phyloP scores from a whole-genome alignment of 1,284 basidiomycete species.

The Heterobasidion irregulare region DNA sequence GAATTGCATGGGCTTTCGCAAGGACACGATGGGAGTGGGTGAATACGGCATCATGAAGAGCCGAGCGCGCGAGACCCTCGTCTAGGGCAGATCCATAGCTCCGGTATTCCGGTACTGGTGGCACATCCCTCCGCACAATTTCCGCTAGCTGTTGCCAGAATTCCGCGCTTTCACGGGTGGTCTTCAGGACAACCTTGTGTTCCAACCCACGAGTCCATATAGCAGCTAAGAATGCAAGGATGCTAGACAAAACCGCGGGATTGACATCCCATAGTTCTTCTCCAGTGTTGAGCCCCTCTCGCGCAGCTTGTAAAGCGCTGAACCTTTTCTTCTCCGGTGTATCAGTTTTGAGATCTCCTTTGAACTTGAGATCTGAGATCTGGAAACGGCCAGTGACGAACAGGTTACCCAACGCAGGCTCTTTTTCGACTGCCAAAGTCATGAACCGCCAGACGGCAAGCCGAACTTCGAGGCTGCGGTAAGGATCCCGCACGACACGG shows the following conservation, averaged over 20 bases:
- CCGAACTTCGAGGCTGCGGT: conserved; percentile 60
- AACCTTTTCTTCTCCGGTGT: conserved; percentile 20
- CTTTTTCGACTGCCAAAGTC: conserved; percentile 73
- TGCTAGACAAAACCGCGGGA: conserved; percentile 68
- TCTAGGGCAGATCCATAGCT: conserved; percentile 34
- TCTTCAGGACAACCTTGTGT: conserved; percentile 53
- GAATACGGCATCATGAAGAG: conserved; percentile 52
- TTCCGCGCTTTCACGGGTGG: conserved; percentile 41
- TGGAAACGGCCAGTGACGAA: conserved; percentile 71
- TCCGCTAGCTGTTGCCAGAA: conserved; percentile 62
- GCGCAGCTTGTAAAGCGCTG: conserved; percentile 58
- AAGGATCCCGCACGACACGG: conserved; percentile 61
- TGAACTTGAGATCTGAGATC: conserved; percentile 36
- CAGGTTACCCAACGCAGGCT: conserved; percentile 81
- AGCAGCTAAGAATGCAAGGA: conserved; percentile 72
- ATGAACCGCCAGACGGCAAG: conserved; percentile 82
- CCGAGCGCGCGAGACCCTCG: conserved; percentile 49
- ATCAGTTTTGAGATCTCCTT: conserved; percentile 17
- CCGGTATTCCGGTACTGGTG: conserved; percentile 57
- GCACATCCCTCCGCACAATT: conserved; percentile 57
- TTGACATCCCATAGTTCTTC: conserved; percentile 66
- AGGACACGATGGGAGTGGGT: conserved; percentile 63
- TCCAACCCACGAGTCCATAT: conserved; percentile 82
- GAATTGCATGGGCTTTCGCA: conserved; percentile 68
- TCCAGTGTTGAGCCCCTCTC: conserved; percentile 62